Evolutionary conservation across 139 green algal species (phyloP).

Genomic region (Tetraselmis chui): DNA sequence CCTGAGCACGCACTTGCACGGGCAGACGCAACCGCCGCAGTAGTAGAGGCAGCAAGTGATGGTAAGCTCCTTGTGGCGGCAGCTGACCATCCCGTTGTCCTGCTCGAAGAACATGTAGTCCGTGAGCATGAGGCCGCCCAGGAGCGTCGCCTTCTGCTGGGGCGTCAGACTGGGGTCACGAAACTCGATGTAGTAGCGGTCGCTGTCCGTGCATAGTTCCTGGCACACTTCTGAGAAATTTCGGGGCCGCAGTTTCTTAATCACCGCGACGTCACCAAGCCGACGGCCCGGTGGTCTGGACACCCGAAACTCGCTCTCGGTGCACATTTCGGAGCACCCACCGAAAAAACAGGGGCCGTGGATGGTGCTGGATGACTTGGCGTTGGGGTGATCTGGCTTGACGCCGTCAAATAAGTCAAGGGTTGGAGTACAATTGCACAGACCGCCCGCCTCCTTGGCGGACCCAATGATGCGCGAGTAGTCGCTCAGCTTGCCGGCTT

Average conservation of each 20-base stretch:
- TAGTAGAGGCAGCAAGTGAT: background rate
- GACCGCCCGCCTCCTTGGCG: background rate
- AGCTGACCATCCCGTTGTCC: background rate
- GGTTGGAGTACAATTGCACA: background rate
- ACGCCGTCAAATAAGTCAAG: background rate
- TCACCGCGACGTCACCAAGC: background rate
- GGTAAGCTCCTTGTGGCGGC: background rate
- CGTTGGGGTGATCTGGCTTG: background rate
- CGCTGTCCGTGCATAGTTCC: background rate
- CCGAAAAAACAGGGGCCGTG: background rate
- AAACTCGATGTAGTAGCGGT: background rate
- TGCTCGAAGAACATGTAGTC: background rate
- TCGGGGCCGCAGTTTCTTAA: background rate
- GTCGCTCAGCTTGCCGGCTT: background rate
- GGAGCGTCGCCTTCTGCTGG: background rate
- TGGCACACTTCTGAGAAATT: background rate
- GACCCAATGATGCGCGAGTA: background rate
- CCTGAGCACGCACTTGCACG: background rate
- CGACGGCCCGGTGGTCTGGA: background rate
- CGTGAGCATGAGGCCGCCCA: background rate
- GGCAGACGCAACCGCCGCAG: background rate
- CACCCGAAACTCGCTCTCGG: background rate
- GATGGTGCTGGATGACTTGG: background rate
- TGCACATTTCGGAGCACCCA: background rate
- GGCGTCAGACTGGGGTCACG: background rate